These are phyloP conservation scores for Anacardium occidentale DNA, from an alignment of 345 rosid species.

Conservation along the genomic window DNA sequence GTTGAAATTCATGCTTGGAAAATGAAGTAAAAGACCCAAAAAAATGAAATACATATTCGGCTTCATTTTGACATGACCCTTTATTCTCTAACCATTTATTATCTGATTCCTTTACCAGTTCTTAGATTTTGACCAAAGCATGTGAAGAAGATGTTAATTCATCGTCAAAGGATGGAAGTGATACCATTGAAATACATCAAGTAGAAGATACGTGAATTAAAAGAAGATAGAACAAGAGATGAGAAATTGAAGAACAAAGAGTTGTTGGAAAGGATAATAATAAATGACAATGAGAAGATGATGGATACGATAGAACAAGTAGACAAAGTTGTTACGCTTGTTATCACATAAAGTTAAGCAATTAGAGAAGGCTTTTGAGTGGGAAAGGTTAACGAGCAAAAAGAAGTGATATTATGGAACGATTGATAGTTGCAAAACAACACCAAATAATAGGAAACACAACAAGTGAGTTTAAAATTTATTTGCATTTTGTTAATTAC, in stretches of 20 bases:
- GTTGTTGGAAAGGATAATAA: constrained; percentile 42
- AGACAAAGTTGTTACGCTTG: constrained; percentile 38
- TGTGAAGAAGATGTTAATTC: constrained; percentile 11
- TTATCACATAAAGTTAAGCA: constrained; percentile 52
- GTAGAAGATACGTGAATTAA: not conserved
- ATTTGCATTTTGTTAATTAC: not conserved
- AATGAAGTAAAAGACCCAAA: too few species aligned
- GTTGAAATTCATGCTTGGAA: too few species aligned
- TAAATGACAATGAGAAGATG: constrained; percentile 58
- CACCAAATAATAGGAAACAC: constrained; percentile 15
- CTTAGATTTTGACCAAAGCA: not conserved
- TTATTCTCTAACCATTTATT: too few species aligned
- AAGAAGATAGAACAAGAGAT: not conserved
- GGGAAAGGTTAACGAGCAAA: constrained; percentile 42
- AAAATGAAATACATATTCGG: too few species aligned
- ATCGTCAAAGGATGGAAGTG: not conserved
- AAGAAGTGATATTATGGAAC: constrained; percentile 29
- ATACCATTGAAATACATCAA: not conserved
- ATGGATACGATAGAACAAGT: constrained; percentile 51
- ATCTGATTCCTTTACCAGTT: constrained; percentile 26
- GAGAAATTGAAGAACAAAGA: constrained; percentile 28
- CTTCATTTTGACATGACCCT: too few species aligned
- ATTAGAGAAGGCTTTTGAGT: constrained; percentile 53
- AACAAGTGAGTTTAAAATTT: constrained; percentile 12
- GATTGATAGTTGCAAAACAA: constrained; percentile 4